phyloP scores from a whole-genome alignment of 495 filamentous ascomycete species.

The Tuber magnatum region DNA sequence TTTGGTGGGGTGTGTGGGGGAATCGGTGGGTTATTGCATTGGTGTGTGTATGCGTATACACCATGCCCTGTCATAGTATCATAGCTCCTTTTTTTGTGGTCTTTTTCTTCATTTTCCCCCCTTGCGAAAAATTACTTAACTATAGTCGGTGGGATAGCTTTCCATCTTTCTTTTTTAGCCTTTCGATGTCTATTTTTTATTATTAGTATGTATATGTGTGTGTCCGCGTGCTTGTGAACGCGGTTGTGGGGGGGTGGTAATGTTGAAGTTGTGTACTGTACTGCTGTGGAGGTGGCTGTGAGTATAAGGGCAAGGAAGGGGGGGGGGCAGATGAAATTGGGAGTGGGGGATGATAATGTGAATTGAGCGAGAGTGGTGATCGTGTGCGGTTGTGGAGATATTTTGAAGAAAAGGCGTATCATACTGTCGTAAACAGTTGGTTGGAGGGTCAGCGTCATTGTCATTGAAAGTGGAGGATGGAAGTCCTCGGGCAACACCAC shows the following conservation, averaged over 20 bases:
- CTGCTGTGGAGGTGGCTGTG: too few relatives aligned
- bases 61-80: not conserved
- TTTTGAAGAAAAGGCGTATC: not conserved
- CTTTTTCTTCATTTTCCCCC: not conserved
- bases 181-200: conserved; percentile 18
- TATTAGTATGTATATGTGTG: conserved; percentile 11
- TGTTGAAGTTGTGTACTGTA: not conserved
- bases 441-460: not conserved
- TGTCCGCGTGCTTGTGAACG: not conserved
- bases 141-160: not conserved
- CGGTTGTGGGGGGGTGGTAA: not conserved
- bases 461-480: not conserved
- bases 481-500: not conserved
- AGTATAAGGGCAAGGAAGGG: too few relatives aligned
- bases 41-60: not conserved
- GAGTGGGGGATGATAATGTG: not conserved
- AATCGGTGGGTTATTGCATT: not conserved
- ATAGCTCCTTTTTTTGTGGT: not conserved
- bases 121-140: not conserved
- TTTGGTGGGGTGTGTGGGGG: not conserved
- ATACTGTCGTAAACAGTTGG: not conserved
- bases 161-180: conserved; percentile 30
- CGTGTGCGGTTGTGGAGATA: not conserved
- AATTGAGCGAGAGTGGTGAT: not conserved
- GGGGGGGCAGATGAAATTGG: not conserved